A percentile compares a stretch with the other conserved stretches of the same genome.
Conservation (phyloP, 2,329 filamentous ascomycete species). For the Colletotrichum tropicicola region DNA sequence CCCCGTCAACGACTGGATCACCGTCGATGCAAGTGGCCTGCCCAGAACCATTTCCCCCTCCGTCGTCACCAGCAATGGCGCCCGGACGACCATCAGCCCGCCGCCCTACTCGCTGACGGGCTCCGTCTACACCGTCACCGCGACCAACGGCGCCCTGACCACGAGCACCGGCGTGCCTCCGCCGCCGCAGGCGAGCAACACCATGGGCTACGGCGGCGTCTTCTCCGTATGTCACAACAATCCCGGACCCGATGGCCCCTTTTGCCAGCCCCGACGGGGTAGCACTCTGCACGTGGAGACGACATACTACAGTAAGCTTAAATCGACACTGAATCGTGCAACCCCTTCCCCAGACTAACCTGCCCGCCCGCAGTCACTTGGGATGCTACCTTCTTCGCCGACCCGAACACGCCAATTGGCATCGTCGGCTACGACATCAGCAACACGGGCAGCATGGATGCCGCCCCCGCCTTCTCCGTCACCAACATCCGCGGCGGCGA, state of each 20-base stretch:
- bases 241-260: slow-evolving; percentile 37
- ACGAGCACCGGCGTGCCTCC: slow-evolving; percentile 43
- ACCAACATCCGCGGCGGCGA: slow-evolving; percentile 32
- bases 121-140: slow-evolving; percentile 40
- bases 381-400: slow-evolving; percentile 37
- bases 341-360: not conserved
- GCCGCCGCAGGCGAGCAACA: slow-evolving; percentile 39
- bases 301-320: slow-evolving; percentile 43
- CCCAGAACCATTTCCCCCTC: slow-evolving; percentile 39
- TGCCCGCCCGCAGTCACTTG: slow-evolving; percentile 40
- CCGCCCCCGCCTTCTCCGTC: slow-evolving; percentile 30
- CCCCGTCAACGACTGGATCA: slow-evolving; percentile 39
- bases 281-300: slow-evolving; percentile 38
- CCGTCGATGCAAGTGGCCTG: slow-evolving; percentile 38
- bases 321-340: not conserved
- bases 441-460: slow-evolving; percentile 21
- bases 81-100: slow-evolving; percentile 36
- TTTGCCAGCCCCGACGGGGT: slow-evolving; percentile 43
- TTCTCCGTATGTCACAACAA: slow-evolving; percentile 39
- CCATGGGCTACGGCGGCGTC: slow-evolving; percentile 37
- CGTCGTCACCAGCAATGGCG: slow-evolving; percentile 37
- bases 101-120: slow-evolving; percentile 39
- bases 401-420: slow-evolving; percentile 30
- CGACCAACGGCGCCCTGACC: slow-evolving; percentile 31
- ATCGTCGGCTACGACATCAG: slow-evolving; percentile 31